Conservation (phyloP, 352 stramenopile species). For the Phytopythium mirpurense region DNA sequence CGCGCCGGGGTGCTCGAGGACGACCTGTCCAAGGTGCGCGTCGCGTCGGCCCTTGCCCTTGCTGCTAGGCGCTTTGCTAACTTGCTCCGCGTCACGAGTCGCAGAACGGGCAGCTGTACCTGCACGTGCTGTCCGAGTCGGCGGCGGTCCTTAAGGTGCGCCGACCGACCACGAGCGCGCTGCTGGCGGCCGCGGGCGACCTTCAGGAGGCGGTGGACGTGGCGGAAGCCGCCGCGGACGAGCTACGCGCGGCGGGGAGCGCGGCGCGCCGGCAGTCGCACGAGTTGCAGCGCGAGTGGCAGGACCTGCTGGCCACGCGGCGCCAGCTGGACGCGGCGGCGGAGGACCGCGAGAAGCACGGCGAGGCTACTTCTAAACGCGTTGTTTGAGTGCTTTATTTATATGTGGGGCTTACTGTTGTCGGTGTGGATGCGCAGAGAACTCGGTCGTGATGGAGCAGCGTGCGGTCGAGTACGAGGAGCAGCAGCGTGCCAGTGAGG, state of each 20-base stretch:
- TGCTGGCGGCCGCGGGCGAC: slow-evolving; percentile 22
- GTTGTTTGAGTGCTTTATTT: neutral
- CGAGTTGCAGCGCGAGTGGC: slow-evolving; percentile 22
- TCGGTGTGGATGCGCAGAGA: slow-evolving; percentile 20
- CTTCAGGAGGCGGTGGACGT: slow-evolving; percentile 15
- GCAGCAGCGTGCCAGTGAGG: slow-evolving; percentile 20
- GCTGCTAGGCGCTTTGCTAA: neutral
- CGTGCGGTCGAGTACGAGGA: slow-evolving; percentile 27
- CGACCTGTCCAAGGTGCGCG: slow-evolving; percentile 36
- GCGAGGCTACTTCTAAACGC: slow-evolving; percentile 9
- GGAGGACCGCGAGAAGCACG: slow-evolving; percentile 30
- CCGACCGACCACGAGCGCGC: slow-evolving; percentile 30
- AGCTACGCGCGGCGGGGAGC: slow-evolving; percentile 6
- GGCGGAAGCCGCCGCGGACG: neutral
- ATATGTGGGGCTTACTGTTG: neutral
- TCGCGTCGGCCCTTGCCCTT: neutral
- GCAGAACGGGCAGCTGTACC: slow-evolving; percentile 43
- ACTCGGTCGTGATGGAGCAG: slow-evolving; percentile 36
- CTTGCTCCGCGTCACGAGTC: neutral
- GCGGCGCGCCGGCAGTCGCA: slow-evolving; percentile 12
- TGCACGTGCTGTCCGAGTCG: slow-evolving; percentile 40
- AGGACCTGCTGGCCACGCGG: slow-evolving; percentile 21
- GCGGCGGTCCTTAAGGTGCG: slow-evolving; percentile 35
- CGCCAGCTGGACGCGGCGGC: slow-evolving; percentile 22
- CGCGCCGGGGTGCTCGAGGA: slow-evolving; percentile 28